phyloP scores from a whole-genome alignment of 495 filamentous ascomycete genomes.

The Xylaria intraflava region DNA sequence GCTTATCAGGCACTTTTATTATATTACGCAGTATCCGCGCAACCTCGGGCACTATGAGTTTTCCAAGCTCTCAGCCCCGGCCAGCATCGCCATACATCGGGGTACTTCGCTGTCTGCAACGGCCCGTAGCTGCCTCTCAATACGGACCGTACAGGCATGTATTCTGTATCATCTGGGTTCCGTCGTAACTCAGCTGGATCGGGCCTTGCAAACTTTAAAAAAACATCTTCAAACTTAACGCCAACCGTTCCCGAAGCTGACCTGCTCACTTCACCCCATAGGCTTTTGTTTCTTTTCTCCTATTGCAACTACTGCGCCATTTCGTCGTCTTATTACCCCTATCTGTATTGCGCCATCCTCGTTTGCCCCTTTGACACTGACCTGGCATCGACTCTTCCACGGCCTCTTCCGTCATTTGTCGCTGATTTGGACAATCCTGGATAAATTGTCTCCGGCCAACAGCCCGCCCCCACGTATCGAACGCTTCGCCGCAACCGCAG shows the following conservation, averaged over 20 bases:
- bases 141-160: too few relatives aligned
- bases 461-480: slow-evolving; percentile 2
- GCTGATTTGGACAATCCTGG: slow-evolving; percentile 1
- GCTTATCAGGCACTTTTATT: too few relatives aligned
- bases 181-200: background rate
- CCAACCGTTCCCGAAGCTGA: background rate
- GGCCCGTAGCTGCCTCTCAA: background rate
- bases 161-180: too few relatives aligned
- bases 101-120: too few relatives aligned
- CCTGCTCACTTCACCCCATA: background rate
- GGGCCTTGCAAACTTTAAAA: background rate
- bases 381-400: slow-evolving; percentile 4
- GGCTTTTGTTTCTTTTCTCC: background rate
- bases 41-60: background rate
- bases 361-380: slow-evolving; percentile 5
- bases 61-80: slow-evolving; percentile 7
- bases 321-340: background rate
- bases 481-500: slow-evolving; percentile 10
- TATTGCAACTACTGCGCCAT: background rate
- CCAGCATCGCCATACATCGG: too few relatives aligned
- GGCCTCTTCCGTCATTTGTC: slow-evolving; percentile 5
- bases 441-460: slow-evolving; percentile 3
- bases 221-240: background rate
- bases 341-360: background rate
- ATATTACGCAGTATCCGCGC: too few relatives aligned